Conservation (phyloP, 2,329 filamentous ascomycete genomes). For the Diaporthe batatas region DNA sequence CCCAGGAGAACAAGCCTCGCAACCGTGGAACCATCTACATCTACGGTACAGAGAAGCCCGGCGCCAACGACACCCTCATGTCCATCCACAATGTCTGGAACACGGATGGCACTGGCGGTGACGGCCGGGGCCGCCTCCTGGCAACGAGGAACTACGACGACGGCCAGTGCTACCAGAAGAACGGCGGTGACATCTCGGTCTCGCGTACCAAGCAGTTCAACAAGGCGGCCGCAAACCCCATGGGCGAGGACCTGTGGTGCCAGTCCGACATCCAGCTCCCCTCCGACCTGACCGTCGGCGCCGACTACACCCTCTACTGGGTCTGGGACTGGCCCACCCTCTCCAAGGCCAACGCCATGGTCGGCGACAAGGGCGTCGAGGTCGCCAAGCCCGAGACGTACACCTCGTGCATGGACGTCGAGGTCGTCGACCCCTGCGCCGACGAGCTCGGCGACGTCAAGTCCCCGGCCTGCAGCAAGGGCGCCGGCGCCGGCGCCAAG, state of each 20-base stretch:
- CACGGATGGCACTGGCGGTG: conserved; percentile 81
- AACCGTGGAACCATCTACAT: conserved; percentile 81
- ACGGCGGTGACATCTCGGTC: conserved; percentile 68
- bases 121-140: conserved; percentile 81
- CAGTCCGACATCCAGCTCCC: conserved; percentile 87
- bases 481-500: conserved; percentile 47
- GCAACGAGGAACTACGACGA: conserved; percentile 89
- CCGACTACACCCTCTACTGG: conserved; percentile 89
- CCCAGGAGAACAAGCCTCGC: conserved; percentile 69
- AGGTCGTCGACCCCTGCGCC: conserved; percentile 49
- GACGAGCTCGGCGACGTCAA: conserved; percentile 56
- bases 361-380: conserved; percentile 51
- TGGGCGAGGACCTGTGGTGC: conserved; percentile 77
- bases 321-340: conserved; percentile 92
- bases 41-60: conserved; percentile 76
- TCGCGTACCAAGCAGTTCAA: conserved; percentile 70
- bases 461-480: conserved; percentile 51
- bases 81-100: conserved; percentile 83
- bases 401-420: conserved; percentile 60
- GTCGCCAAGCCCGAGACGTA: conserved; percentile 54
- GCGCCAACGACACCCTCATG: conserved; percentile 55
- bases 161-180: conserved; percentile 87
- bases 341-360: conserved; percentile 50
- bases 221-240: conserved; percentile 62
- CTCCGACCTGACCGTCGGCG: conserved; percentile 69